Evolutionary conservation across 805 yeast genomes (phyloP), one percentile per base, ranked within the genome.

Genomic region (Priceomyces medius): DNA sequence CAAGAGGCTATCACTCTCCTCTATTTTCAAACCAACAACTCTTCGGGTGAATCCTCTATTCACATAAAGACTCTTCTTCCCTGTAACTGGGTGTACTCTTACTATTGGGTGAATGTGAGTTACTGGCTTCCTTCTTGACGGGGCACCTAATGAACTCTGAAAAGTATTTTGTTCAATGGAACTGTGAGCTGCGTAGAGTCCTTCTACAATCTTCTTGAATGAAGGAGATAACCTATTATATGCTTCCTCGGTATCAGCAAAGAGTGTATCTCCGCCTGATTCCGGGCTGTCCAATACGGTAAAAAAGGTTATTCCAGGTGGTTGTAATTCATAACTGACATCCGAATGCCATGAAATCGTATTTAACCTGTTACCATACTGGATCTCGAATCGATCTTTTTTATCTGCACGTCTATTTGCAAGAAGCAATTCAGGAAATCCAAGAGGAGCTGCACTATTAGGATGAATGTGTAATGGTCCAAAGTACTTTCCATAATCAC

Each of bases 401-500:
- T 43, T 27, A 36, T 48, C 38, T 7, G 61, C 49, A 35, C 56
- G 50, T 31, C 59, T 49, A 50, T 56, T 59, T 21, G 59, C 61
- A 20, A 60, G 47, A 41, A 61, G 66, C 10, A 63, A 41, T 47
- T 61, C 65, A 2, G 68, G 62, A 40, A 42, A 42, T 8, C 59
- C 48, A 48, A 59, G 47, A 17, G 71, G 71, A 10, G 69, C 59
- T 2, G 68, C 71, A 13, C 67, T 57, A 4, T 74, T 70, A 31
- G 79, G 76, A 44, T 76, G 78, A 40, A 70, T 61, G 51, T 75
- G 79, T 31, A 71, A 54, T 4, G 58, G 60, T 12, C 72, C 72
- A 41, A 49, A 66, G 48, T 66, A 54, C 29, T 51, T 55, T n/a
- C 63, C 68, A 40, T 49, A 65, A 23, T 65, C 64, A 21, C 55